A percentile compares a stretch with the other conserved stretches of the same genome.
Conservation (phyloP, 306 rosid genomes). For the Cucumis cinereus region DNA sequence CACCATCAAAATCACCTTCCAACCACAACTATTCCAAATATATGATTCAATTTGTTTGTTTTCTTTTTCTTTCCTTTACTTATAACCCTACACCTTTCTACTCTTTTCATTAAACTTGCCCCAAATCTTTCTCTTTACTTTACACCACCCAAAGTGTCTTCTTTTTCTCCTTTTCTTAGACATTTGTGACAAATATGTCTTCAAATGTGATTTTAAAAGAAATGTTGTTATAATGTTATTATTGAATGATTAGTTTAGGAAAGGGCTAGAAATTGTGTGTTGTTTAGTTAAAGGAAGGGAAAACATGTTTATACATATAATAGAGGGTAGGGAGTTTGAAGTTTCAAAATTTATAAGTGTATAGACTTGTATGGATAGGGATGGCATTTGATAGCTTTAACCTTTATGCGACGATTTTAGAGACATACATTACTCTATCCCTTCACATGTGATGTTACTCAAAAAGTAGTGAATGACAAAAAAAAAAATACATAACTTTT, state of each 20-base stretch:
- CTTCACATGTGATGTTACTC: too few species aligned
- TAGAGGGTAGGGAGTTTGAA: not conserved
- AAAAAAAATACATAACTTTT: not conserved
- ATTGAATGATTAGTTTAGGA: not conserved
- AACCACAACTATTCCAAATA: not conserved
- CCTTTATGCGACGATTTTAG: not conserved
- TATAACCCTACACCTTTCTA: not conserved
- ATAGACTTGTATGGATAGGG: too few species aligned
- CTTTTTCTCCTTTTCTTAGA: not conserved
- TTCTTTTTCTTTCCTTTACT: not conserved
- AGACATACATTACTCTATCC: not conserved
- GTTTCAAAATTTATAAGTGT: not conserved
- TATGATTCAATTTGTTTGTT: not conserved
- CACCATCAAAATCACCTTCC: not conserved
- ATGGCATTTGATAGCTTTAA: too few species aligned
- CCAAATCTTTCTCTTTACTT: not conserved
- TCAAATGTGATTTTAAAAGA: too few species aligned
- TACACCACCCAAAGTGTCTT: not conserved
- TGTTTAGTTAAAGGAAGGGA: not conserved
- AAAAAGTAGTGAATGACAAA: not conserved
- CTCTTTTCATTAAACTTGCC: not conserved
- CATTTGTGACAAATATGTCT: too few species aligned
- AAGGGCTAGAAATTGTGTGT: not conserved
- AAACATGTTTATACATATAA: not conserved
- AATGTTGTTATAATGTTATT: not conserved